A percentile compares a stretch with the other conserved stretches of the same genome.
These are phyloP conservation scores for Hysterangium stoloniferum DNA, from an alignment of 768 basidiomycete species.

Conservation along the genomic window DNA sequence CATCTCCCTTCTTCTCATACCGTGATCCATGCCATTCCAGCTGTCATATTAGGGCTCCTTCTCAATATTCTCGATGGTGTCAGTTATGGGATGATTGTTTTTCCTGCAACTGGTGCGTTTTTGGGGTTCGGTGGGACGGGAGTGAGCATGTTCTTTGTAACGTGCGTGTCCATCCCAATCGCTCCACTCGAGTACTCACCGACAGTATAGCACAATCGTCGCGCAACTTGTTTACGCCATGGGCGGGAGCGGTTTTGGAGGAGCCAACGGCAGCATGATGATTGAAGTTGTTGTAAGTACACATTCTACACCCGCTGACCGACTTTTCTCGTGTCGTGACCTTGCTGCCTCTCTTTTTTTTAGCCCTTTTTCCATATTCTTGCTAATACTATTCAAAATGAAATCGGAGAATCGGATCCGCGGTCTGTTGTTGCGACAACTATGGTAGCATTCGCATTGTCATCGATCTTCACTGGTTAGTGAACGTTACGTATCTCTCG, in stretches of 20 bases:
- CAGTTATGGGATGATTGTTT: constrained; percentile 95
- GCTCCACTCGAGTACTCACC: constrained; percentile 5
- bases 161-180: constrained; percentile 35
- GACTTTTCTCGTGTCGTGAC: constrained; percentile 1
- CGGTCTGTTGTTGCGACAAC: constrained; percentile 84
- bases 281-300: constrained; percentile 87
- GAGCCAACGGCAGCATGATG: constrained; percentile 95
- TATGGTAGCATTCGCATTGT: constrained; percentile 79
- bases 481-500: constrained; percentile 7
- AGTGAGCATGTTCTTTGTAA: constrained; percentile 92
- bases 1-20: not conserved
- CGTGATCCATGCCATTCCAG: constrained; percentile 47
- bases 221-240: constrained; percentile 79
- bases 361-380: constrained; percentile 96
- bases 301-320: not conserved
- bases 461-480: constrained; percentile 78
- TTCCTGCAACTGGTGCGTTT: constrained; percentile 80
- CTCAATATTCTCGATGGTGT: constrained; percentile 92
- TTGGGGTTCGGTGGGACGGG: constrained; percentile 76
- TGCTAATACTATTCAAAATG: constrained; percentile 61
- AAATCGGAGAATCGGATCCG: constrained; percentile 64
- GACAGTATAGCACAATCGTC: constrained; percentile 48
- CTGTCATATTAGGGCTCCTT: constrained; percentile 75
- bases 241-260: constrained; percentile 84
- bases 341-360: not conserved